Evolutionary conservation across 2,329 filamentous ascomycete species (phyloP).

Genomic region (Fusarium sp.): DNA sequence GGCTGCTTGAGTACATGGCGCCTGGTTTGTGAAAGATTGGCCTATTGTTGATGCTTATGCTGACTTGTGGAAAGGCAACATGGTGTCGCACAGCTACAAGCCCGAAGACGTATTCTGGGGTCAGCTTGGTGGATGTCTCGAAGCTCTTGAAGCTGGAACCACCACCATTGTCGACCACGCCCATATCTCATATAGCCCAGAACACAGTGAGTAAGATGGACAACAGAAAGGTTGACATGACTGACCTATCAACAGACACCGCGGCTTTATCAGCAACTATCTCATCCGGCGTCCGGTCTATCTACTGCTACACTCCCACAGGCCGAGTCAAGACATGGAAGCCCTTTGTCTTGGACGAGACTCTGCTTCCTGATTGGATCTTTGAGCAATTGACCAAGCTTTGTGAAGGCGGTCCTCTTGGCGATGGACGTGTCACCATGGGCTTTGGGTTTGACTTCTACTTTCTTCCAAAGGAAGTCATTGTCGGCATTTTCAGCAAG

Average conservation of each 20-base stretch:
- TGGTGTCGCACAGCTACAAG: conserved; percentile 7
- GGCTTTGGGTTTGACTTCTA: conserved; percentile 18
- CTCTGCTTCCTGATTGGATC: not conserved
- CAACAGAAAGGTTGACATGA: fast-evolving
- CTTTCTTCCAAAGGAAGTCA: conserved; percentile 8
- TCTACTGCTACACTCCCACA: conserved; percentile 6
- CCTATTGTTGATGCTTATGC: fast-evolving
- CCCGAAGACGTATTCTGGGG: conserved; percentile 12
- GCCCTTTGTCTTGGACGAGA: not conserved
- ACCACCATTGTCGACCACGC: conserved; percentile 11
- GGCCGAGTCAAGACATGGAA: conserved; percentile 15
- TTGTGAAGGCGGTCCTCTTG: not conserved
- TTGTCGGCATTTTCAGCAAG: not conserved
- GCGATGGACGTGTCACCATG: not conserved
- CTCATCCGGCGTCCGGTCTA: conserved; percentile 10
- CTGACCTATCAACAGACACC: not conserved
- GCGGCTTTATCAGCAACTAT: conserved; percentile 5
- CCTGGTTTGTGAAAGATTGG: not conserved
- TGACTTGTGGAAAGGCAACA: not conserved
- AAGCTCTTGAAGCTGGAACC: conserved; percentile 5
- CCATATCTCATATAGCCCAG: conserved; percentile 6
- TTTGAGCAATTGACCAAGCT: not conserved
- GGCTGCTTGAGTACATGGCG: conserved; percentile 1
- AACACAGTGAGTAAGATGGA: not conserved
- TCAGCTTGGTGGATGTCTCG: conserved; percentile 9